phyloP scores from a whole-genome alignment of 2,329 filamentous ascomycete genomes.

The Aspergillus sp. region DNA sequence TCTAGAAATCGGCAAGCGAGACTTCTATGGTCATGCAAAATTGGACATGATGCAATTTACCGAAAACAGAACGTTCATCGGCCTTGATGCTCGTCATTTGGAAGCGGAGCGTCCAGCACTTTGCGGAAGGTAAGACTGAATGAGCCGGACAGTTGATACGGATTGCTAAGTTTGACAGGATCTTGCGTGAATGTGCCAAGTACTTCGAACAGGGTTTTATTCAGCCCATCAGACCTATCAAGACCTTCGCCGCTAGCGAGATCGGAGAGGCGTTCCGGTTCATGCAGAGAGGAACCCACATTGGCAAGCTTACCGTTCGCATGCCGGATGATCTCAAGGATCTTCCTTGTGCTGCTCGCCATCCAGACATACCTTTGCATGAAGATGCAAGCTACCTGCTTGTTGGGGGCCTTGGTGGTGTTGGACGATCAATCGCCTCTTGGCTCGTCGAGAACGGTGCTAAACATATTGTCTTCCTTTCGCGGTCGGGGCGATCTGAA shows the following conservation, averaged over 20 bases:
- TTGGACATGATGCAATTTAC: conserved; percentile 16
- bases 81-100: conserved; percentile 12
- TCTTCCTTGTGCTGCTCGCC: neutral
- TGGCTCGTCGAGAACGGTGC: neutral
- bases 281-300: conserved; percentile 3
- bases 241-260: neutral
- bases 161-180: neutral
- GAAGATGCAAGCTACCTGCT: conserved; percentile 24
- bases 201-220: neutral
- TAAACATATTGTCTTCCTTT: neutral
- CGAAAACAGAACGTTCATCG: conserved; percentile 9
- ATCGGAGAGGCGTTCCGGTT: neutral
- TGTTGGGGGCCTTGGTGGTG: conserved; percentile 3
- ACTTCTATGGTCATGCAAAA: conserved; percentile 10
- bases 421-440: neutral
- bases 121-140: neutral
- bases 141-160: neutral
- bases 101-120: neutral
- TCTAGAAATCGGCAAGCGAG: conserved; percentile 17
- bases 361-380: neutral
- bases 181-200: neutral
- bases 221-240: neutral
- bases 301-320: conserved; percentile 2
- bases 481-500: neutral
- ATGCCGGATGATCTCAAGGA: neutral